Conservation (phyloP, 768 basidiomycete species). For the Mycena polygramma region DNA sequence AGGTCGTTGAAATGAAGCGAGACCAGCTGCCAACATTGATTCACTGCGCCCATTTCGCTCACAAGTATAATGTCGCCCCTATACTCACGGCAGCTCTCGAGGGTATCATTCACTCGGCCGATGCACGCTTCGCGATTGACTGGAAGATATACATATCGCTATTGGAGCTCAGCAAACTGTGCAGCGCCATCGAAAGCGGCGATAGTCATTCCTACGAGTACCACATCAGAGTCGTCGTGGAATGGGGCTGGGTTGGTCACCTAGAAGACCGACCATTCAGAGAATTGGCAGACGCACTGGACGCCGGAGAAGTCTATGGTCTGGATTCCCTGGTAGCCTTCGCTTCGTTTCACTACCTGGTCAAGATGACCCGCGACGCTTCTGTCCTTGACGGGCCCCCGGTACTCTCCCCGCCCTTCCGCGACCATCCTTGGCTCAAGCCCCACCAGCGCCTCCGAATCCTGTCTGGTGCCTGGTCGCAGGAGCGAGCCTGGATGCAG, state of each 20-base stretch:
- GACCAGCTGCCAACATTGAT: background rate
- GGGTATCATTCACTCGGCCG: background rate
- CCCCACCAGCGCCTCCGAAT: constrained; percentile 7
- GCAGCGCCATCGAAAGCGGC: background rate
- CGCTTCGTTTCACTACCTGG: background rate
- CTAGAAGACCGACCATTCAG: background rate
- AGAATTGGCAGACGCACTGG: background rate
- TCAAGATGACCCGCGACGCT: background rate
- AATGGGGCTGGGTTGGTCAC: background rate
- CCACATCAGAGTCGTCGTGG: background rate
- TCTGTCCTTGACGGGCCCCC: background rate
- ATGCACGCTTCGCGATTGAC: background rate
- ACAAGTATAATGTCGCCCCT: constrained; percentile 10
- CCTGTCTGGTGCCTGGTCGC: constrained; percentile 6
- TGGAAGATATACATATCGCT: background rate
- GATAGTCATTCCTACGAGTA: background rate
- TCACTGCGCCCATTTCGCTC: constrained; percentile 11
- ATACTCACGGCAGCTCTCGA: background rate
- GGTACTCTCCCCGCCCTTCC: background rate
- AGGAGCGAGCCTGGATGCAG: background rate
- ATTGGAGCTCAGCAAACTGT: background rate
- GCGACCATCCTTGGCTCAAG: background rate
- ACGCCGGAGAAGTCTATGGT: background rate
- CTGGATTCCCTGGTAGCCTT: background rate
- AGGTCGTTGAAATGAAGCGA: background rate